Conservation (phyloP, 768 basidiomycete species). For the Lactarius pseudohatsudake region DNA sequence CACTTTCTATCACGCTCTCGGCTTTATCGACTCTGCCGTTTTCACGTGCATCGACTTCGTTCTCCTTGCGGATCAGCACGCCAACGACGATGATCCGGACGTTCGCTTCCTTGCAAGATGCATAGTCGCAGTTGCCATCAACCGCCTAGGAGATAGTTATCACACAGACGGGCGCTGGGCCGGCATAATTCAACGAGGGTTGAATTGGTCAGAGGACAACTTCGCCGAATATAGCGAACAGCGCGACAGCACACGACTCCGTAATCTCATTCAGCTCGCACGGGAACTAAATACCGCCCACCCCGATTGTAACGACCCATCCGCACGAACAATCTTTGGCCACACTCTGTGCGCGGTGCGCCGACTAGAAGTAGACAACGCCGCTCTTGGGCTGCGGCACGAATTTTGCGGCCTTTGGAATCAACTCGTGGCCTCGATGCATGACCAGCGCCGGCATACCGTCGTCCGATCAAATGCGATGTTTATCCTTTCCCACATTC, state of each 20-base stretch:
- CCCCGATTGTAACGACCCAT: neutral
- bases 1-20: slow-evolving; percentile 13
- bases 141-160: neutral
- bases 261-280: slow-evolving; percentile 1
- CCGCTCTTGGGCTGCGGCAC: neutral
- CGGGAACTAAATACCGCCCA: neutral
- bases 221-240: neutral
- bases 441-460: neutral
- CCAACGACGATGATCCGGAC: neutral
- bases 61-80: neutral
- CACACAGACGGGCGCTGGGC: neutral
- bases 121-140: slow-evolving; percentile 7
- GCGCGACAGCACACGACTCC: neutral
- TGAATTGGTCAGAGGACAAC: neutral
- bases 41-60: slow-evolving; percentile 15
- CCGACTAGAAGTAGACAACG: neutral
- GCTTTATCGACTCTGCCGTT: neutral
- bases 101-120: neutral
- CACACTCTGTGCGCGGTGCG: neutral
- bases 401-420: slow-evolving; percentile 10
- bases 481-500: neutral
- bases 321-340: neutral
- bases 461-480: neutral
- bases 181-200: neutral
- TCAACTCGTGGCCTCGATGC: neutral